Base-by-base conservation (phyloP, 805 yeast genomes). In the Ascoidea tarda region DNA sequence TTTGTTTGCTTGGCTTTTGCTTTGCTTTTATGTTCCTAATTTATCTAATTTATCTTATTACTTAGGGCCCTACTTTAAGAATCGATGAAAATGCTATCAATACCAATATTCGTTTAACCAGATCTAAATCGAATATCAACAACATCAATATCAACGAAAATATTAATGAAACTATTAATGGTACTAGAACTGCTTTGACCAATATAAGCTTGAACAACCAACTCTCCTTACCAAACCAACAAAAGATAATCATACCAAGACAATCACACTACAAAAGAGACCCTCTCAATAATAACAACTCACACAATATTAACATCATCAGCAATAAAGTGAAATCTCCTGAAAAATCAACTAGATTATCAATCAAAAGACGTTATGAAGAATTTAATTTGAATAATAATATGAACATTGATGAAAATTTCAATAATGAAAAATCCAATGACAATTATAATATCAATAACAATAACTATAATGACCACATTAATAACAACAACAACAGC, bases 391-490 rank as follows among this genome's bases (percentile, higher is more conserved):
- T 21, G 28, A 21, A 21, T 21, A 21, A 21, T 21, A 21, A 21
- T 21, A 21, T 21, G 28, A 21, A 21, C 28, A 21, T 21, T 21
- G 28, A 21, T 21, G 44, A 38, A 38, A 10, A 8, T 38, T 10
- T 38, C 2, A 38, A 38, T 4, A 14, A 14, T 38, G 42, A 33
- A 45, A 33, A 51, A 52, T 47, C 42, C 1, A 31, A 47, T 12
- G 51, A 50, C 4, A 31, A 49, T 28, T 21, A 38, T 16, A 49
- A 28, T 53, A 51, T 14, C 6, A 48, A 47, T 28, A 52, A 56
- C 45, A 57, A 60, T 53, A 58, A 59, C 52, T 60, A 57, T 31
- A 50, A 49, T 45, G 58, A 59, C 46, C 60, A 59, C 16, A 28
- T 58, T 16, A 58, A 21, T 57, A 49, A 8, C 54, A 53, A n/a